These are phyloP conservation scores for Wickerhamiella sergipiensis DNA, from an alignment of 805 yeast genomes.

Conservation along the genomic window DNA sequence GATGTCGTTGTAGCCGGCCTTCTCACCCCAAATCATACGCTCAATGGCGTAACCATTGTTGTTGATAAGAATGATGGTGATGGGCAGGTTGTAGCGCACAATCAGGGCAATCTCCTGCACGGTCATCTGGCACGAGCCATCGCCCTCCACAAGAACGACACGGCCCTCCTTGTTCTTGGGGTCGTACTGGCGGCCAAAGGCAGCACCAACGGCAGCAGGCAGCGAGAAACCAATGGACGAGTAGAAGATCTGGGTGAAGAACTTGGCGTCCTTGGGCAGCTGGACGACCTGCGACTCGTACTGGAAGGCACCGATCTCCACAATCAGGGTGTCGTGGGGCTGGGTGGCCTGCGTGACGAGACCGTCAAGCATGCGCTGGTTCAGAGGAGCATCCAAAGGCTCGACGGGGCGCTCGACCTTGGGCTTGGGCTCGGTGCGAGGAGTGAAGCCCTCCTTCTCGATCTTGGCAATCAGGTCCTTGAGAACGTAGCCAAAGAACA, in stretches of 20 bases:
- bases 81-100: slow-evolving; percentile 44
- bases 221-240: slow-evolving; percentile 82
- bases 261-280: slow-evolving; percentile 40
- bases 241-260: slow-evolving; percentile 54
- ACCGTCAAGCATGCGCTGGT: slow-evolving; percentile 25
- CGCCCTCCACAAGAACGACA: slow-evolving; percentile 69
- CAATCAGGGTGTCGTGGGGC: slow-evolving; percentile 57
- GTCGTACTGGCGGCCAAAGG: slow-evolving; percentile 36
- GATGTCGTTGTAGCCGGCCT: slow-evolving; percentile 67
- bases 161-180: slow-evolving; percentile 32
- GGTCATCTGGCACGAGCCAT: slow-evolving; percentile 93
- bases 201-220: slow-evolving; percentile 76
- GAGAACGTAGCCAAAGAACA: slow-evolving; percentile 39
- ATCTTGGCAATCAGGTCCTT: slow-evolving; percentile 29
- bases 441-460: slow-evolving; percentile 19
- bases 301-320: slow-evolving; percentile 75
- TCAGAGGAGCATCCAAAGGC: slow-evolving; percentile 27
- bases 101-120: slow-evolving; percentile 66
- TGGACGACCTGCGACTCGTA: slow-evolving; percentile 59
- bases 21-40: slow-evolving; percentile 69
- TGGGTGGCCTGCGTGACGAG: slow-evolving; percentile 32
- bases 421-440: slow-evolving; percentile 16
- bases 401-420: slow-evolving; percentile 16
- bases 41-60: slow-evolving; percentile 87
- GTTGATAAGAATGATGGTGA: slow-evolving; percentile 63